phyloP scores from a whole-genome alignment of 2,329 filamentous ascomycete genomes.

The Penicillium sp. region DNA sequence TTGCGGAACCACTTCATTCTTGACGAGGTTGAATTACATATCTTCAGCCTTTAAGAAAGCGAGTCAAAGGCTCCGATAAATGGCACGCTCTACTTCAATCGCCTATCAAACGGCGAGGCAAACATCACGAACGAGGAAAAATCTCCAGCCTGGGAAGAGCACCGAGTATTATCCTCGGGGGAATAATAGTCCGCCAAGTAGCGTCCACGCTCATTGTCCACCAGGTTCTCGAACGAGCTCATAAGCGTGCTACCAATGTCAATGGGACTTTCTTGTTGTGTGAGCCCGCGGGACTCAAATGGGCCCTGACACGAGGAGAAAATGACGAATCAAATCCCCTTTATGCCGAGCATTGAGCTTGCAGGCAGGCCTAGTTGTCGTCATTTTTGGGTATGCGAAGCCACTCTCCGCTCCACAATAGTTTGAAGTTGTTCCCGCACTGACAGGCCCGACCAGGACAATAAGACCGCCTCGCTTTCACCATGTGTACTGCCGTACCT shows the following conservation, averaged over 20 bases:
- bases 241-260: too few species aligned
- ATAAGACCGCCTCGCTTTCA: constrained; percentile 31
- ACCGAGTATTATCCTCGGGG: neutral
- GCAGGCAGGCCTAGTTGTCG: constrained; percentile 7
- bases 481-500: constrained; percentile 32
- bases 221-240: neutral
- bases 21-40: too few species aligned
- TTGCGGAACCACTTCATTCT: too few species aligned
- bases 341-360: constrained; percentile 2
- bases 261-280: neutral
- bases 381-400: constrained; percentile 16
- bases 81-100: too few species aligned
- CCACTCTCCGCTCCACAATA: neutral
- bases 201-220: neutral
- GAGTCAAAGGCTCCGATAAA: too few species aligned
- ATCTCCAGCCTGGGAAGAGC: neutral
- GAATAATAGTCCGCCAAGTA: too few species aligned
- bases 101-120: too few species aligned
- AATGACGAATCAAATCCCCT: constrained; percentile 15
- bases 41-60: too few species aligned
- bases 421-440: neutral
- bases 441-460: constrained; percentile 27
- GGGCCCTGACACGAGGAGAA: constrained; percentile 1
- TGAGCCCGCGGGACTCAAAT: neutral
- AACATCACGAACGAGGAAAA: too few species aligned